phyloP scores from a whole-genome alignment of 495 filamentous ascomycete species.

The Podospora australis region DNA sequence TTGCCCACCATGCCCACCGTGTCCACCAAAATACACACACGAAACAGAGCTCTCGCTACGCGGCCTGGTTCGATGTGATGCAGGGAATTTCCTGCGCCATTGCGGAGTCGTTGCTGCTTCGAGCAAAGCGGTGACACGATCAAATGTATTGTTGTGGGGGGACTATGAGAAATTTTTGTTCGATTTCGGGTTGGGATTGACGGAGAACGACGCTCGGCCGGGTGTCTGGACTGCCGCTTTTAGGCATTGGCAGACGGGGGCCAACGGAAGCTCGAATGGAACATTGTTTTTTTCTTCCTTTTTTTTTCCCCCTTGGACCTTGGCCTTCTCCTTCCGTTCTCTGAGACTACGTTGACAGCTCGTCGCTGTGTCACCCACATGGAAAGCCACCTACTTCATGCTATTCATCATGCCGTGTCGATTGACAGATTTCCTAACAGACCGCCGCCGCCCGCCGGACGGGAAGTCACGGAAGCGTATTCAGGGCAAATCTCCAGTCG shows the following conservation, averaged over 20 bases:
- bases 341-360: slow-evolving; percentile 14
- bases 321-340: slow-evolving; percentile 3
- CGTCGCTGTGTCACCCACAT: too few relatives aligned
- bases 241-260: background rate
- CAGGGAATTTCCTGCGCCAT: slow-evolving; percentile 9
- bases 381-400: too few relatives aligned
- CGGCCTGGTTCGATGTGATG: slow-evolving; percentile 1
- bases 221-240: background rate
- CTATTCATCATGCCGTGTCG: too few relatives aligned
- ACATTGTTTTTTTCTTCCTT: background rate
- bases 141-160: background rate
- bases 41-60: background rate
- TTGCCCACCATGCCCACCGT: too few relatives aligned
- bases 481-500: too few relatives aligned
- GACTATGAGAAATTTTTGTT: slow-evolving; percentile 6
- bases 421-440: too few relatives aligned
- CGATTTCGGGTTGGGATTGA: slow-evolving; percentile 2
- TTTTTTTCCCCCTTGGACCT: background rate
- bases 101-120: slow-evolving; percentile 14
- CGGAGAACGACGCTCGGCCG: background rate
- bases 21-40: too few relatives aligned
- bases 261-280: background rate
- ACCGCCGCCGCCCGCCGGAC: too few relatives aligned
- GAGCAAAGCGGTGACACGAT: slow-evolving; percentile 18
- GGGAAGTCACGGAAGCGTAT: too few relatives aligned